phyloP scores from a whole-genome alignment of 192 early-diverging fungal genomes.

The Obelidium mucronatum region DNA sequence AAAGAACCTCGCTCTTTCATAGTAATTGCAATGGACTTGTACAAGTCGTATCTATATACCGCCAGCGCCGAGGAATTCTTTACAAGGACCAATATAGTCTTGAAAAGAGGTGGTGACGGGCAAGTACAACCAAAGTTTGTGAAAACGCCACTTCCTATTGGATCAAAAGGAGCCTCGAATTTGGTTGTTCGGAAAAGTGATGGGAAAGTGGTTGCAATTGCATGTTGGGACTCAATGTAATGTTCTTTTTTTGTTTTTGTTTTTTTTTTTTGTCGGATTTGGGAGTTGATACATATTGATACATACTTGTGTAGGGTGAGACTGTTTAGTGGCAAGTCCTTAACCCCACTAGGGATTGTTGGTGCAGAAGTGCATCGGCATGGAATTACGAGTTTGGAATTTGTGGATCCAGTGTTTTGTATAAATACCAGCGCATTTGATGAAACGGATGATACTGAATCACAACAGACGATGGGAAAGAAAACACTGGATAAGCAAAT shows the following conservation, averaged over 20 bases:
- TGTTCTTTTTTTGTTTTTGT: not conserved
- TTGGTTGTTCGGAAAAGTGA: conserved; percentile 1
- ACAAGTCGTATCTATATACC: not conserved
- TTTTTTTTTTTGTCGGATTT: not conserved
- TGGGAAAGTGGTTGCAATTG: conserved; percentile 11
- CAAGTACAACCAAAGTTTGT: not conserved
- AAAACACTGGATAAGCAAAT: not conserved
- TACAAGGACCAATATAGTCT: not conserved
- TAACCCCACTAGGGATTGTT: conserved; percentile 7
- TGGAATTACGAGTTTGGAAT: conserved; percentile 9
- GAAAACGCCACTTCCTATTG: not conserved
- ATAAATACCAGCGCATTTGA: not conserved
- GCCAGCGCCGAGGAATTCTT: conserved; percentile 17
- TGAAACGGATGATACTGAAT: not conserved
- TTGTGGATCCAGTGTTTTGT: not conserved
- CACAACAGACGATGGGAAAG: not conserved
- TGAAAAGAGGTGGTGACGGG: no score
- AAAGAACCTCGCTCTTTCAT: no score
- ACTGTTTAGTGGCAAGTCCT: conserved; percentile 10
- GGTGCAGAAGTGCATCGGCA: conserved; percentile 26
- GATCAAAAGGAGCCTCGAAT: conserved; percentile 12
- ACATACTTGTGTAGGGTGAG: not conserved
- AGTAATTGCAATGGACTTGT: conserved; percentile 15
- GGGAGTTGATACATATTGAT: not conserved
- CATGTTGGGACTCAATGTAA: conserved; percentile 31